Percentiles rank a stretch among this genome's conserved stretches.
Conservation (phyloP, 768 basidiomycete genomes). For the Phylloporus arenicola region DNA sequence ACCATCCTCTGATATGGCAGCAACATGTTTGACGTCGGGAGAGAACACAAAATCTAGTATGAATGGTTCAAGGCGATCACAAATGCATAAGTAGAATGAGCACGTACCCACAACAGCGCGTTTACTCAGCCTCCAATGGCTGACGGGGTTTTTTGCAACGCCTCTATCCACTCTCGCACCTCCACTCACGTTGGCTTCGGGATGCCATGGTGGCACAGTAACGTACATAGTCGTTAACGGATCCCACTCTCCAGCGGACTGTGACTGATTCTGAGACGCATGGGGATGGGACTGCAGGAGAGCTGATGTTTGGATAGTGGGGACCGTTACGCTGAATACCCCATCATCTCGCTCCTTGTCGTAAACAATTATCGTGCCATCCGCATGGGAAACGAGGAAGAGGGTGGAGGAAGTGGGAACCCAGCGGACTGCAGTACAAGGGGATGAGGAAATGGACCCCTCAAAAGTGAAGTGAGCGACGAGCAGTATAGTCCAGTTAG, state of each 20-base stretch:
- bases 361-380: conserved; percentile 84
- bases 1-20: conserved; percentile 89
- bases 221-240: conserved; percentile 71
- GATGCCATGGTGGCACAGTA: conserved; percentile 84
- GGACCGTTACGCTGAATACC: conserved; percentile 58
- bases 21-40: conserved; percentile 87
- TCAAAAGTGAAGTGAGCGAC: conserved; percentile 25
- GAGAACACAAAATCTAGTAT: conserved; percentile 82
- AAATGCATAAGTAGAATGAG: background rate
- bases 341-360: conserved; percentile 91
- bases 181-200: conserved; percentile 36
- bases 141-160: conserved; percentile 77
- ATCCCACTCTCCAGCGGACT: conserved; percentile 57
- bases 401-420: conserved; percentile 74
- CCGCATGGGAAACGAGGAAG: conserved; percentile 83
- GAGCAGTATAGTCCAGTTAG: background rate
- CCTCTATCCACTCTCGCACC: conserved; percentile 55
- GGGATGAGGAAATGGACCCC: conserved; percentile 75
- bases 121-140: conserved; percentile 79
- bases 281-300: conserved; percentile 24
- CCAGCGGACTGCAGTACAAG: conserved; percentile 89
- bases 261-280: conserved; percentile 21
- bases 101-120: conserved; percentile 66
- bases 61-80: background rate
- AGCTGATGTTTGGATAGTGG: conserved; percentile 30